phyloP scores from a whole-genome alignment of 805 yeast genomes.

The Kregervanrija pseudodelftensis region DNA sequence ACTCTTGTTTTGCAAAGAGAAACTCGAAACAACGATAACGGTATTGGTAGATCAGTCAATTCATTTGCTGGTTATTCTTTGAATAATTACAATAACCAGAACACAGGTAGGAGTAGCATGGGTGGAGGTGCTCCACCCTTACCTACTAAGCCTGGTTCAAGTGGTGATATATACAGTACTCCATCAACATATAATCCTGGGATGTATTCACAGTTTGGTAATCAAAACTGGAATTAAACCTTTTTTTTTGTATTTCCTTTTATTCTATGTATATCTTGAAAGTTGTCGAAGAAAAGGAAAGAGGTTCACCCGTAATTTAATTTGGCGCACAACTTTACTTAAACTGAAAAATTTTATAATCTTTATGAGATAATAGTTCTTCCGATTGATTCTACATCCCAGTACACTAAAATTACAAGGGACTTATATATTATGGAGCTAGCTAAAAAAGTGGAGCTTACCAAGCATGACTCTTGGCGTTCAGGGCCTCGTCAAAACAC shows the following conservation, averaged over 20 bases:
- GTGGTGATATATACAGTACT: constrained; percentile 36
- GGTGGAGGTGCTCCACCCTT: constrained; percentile 15
- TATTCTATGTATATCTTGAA: too few relatives aligned
- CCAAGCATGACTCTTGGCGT: constrained; percentile 13
- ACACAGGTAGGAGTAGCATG: background rate
- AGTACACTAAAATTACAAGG: too few relatives aligned
- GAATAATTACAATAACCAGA: background rate
- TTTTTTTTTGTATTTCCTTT: too few relatives aligned
- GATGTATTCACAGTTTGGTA: constrained; percentile 33
- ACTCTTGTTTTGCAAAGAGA: constrained; percentile 24
- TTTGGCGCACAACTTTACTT: too few relatives aligned
- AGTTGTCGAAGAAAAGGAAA: too few relatives aligned
- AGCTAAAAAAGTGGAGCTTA: constrained; percentile 2
- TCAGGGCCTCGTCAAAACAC: constrained; percentile 11
- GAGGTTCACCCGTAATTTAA: too few relatives aligned
- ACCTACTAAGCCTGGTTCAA: constrained; percentile 23
- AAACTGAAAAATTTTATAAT: too few relatives aligned
- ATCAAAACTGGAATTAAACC: constrained; percentile 8
- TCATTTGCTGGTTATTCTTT: constrained; percentile 7
- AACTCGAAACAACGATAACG: constrained; percentile 6
- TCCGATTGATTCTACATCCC: too few relatives aligned
- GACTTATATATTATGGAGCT: too few relatives aligned
- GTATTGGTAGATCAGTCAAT: constrained; percentile 4
- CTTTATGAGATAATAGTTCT: too few relatives aligned
- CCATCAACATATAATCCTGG: constrained; percentile 46